A percentile compares a stretch with the other conserved stretches of the same genome.
These are phyloP conservation scores for Rhododendron vialii DNA, from an alignment of 148 eudicot genomes.

Conservation along the genomic window DNA sequence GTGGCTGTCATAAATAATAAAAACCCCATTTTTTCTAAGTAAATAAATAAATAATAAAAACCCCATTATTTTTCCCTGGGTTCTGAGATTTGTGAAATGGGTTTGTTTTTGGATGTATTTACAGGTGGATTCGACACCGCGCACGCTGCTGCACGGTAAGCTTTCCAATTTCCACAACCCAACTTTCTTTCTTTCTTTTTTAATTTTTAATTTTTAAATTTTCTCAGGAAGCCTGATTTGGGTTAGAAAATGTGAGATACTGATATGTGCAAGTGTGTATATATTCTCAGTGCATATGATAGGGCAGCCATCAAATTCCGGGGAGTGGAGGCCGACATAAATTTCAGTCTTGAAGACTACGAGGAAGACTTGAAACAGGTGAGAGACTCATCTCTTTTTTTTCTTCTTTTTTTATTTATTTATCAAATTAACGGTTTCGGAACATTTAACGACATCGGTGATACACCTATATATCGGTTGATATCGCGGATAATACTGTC, in stretches of 20 bases:
- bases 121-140: constrained; percentile 99
- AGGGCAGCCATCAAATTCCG: constrained; percentile 97
- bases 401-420: too few relatives aligned
- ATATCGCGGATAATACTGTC: too few relatives aligned
- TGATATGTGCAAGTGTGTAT: neutral
- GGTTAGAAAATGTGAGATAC: neutral
- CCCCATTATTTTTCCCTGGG: neutral
- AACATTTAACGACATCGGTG: too few relatives aligned
- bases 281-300: constrained; percentile 76
- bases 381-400: neutral
- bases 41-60: neutral
- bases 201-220: too few relatives aligned
- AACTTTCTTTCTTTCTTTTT: too few relatives aligned
- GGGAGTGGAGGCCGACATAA: constrained; percentile 93
- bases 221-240: neutral
- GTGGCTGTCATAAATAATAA: neutral
- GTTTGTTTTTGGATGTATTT: constrained; percentile 9
- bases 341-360: constrained; percentile 78
- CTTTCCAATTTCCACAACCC: neutral
- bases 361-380: constrained; percentile 92
- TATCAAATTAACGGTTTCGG: too few relatives aligned
- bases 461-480: neutral
- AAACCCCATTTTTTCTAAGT: neutral
- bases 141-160: constrained; percentile 97
- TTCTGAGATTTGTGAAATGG: constrained; percentile 7